Evolutionary conservation across 83 land plant genomes (phyloP).

Genomic region (Picea abies): DNA sequence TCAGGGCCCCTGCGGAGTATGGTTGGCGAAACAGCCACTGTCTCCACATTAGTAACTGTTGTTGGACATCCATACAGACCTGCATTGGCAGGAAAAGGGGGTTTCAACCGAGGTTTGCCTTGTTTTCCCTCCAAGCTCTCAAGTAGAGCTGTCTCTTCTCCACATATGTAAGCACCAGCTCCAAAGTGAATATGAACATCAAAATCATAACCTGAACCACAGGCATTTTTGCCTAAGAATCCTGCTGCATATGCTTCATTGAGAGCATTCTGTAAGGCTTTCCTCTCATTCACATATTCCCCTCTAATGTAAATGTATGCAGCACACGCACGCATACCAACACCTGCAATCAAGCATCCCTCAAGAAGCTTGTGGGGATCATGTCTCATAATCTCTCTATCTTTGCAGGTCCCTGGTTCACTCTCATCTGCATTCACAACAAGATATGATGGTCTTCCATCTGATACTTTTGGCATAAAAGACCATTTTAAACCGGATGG

Average conservation of each 20-base stretch:
- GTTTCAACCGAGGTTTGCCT: constrained; percentile 95
- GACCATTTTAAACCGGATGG: constrained; percentile 98
- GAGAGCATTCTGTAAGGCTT: constrained; percentile 68
- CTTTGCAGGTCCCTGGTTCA: constrained; percentile 98
- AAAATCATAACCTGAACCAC: constrained; percentile 95
- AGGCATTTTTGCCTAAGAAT: constrained; percentile 87
- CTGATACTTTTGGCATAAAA: constrained; percentile 96
- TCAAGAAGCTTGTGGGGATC: constrained; percentile 96
- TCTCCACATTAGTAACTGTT: constrained; percentile 96
- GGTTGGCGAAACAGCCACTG: constrained; percentile 95
- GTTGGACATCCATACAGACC: constrained; percentile 96
- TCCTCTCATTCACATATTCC: constrained; percentile 92
- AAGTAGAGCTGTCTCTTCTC: constrained; percentile 94
- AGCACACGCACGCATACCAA: constrained; percentile 90
- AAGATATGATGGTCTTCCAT: constrained; percentile 92
- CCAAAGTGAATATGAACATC: constrained; percentile 93
- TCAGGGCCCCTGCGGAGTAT: constrained; percentile 93
- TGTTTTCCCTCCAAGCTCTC: constrained; percentile 97
- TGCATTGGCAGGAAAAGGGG: constrained; percentile 96
- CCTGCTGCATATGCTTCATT: constrained; percentile 93
- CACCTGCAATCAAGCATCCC: constrained; percentile 96
- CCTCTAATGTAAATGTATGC: constrained; percentile 95
- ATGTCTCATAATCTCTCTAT: constrained; percentile 94
- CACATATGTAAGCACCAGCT: constrained; percentile 98
- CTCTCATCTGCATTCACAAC: constrained; percentile 99